Conservation (phyloP, 345 rosid genomes). For the Aurinia saxatilis region DNA sequence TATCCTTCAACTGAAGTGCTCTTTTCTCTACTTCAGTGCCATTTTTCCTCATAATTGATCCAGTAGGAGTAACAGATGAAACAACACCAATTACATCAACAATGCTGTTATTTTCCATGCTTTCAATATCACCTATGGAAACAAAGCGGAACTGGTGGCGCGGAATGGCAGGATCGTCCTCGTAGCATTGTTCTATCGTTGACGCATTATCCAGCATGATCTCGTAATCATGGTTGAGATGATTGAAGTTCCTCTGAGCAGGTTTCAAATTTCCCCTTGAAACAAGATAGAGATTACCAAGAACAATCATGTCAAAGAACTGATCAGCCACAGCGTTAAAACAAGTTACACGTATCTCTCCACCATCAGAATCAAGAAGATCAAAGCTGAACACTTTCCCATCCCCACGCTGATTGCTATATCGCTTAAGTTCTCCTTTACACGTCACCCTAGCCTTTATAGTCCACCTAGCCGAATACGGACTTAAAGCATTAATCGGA, state of each 20-base stretch:
- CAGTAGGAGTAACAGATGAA: slow-evolving; percentile 44
- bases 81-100: slow-evolving; percentile 77
- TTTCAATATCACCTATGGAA: slow-evolving; percentile 59
- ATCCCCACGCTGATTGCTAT: slow-evolving; percentile 69
- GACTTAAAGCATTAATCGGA: slow-evolving; percentile 77
- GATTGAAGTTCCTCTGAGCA: slow-evolving; percentile 79
- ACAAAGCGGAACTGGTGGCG: slow-evolving; percentile 66
- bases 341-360: slow-evolving; percentile 85
- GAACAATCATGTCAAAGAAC: slow-evolving; percentile 67
- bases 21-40: slow-evolving; percentile 82
- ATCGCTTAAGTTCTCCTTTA: slow-evolving; percentile 66
- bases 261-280: slow-evolving; percentile 68
- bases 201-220: slow-evolving; percentile 57
- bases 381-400: slow-evolving; percentile 88
- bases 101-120: slow-evolving; percentile 54
- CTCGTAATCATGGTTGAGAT: slow-evolving; percentile 71
- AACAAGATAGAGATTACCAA: slow-evolving; percentile 62
- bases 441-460: slow-evolving; percentile 84
- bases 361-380: slow-evolving; percentile 83
- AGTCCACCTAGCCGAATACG: slow-evolving; percentile 83
- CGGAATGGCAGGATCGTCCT: slow-evolving; percentile 69
- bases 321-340: slow-evolving; percentile 83
- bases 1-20: slow-evolving; percentile 69
- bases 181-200: slow-evolving; percentile 53
- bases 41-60: slow-evolving; percentile 64